phyloP scores from a whole-genome alignment of 140 eudicot genomes.

The Erigeron philadelphicus region DNA sequence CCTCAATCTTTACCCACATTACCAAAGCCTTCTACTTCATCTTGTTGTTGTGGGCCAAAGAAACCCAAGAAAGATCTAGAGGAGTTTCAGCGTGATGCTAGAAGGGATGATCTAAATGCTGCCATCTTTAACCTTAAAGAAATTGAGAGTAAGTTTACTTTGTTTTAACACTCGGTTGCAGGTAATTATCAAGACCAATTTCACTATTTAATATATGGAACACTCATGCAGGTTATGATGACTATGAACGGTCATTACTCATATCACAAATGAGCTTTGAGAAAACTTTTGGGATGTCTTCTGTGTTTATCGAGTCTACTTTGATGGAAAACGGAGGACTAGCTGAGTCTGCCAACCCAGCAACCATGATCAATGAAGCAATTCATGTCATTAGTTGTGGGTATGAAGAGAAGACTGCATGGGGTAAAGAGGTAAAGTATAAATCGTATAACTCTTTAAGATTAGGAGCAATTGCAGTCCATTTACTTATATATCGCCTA shows the following conservation, averaged over 20 bases:
- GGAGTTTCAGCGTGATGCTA: constrained; percentile 80
- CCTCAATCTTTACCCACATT: constrained; percentile 64
- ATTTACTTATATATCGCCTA: neutral
- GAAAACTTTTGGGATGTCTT: constrained; percentile 91
- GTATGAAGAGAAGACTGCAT: constrained; percentile 96
- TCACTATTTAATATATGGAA: neutral
- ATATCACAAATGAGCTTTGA: constrained; percentile 97
- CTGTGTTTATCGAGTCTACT: constrained; percentile 95
- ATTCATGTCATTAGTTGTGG: constrained; percentile 98
- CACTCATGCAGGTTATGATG: constrained; percentile 70
- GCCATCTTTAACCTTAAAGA: constrained; percentile 96
- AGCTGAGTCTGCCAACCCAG: constrained; percentile 79
- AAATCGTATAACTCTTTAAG: neutral
- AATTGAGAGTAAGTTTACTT: constrained; percentile 65
- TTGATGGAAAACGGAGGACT: constrained; percentile 92
- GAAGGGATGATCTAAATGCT: constrained; percentile 84
- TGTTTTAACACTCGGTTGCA: neutral
- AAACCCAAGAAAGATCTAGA: constrained; percentile 67
- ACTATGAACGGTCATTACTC: constrained; percentile 81
- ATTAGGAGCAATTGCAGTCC: neutral
- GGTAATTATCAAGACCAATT: neutral
- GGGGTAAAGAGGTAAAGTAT: constrained; percentile 92
- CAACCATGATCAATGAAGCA: constrained; percentile 86
- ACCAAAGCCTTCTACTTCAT: constrained; percentile 64
- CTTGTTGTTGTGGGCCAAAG: constrained; percentile 74